These are phyloP conservation scores for Microbotryum lychnidis-dioicae DNA, from an alignment of 1,284 basidiomycete genomes.

Conservation along the genomic window DNA sequence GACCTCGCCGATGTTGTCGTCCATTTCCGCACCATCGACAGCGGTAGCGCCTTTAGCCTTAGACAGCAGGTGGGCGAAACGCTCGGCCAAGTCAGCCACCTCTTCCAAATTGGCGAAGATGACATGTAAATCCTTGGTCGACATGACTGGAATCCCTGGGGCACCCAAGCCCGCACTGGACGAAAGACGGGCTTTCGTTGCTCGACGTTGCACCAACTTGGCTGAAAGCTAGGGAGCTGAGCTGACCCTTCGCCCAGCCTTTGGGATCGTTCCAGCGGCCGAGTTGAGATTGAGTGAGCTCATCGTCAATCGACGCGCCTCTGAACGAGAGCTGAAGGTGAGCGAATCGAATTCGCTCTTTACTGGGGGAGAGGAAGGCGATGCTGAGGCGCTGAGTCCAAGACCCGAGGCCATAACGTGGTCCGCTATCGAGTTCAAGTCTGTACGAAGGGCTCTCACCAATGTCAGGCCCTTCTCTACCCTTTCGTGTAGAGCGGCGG, in stretches of 20 bases:
- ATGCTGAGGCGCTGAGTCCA: conserved; percentile 10
- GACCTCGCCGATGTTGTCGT: conserved; percentile 37
- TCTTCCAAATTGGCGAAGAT: conserved; percentile 42
- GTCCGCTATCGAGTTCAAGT: conserved; percentile 26
- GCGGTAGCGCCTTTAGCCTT: not conserved
- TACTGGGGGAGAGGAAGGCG: no score
- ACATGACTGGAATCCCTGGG: conserved; percentile 32
- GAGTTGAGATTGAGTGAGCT: no score
- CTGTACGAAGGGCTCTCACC: not conserved
- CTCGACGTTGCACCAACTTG: conserved; percentile 1
- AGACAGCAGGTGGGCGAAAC: conserved; percentile 35
- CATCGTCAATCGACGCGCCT: no score
- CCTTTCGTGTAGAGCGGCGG: no score
- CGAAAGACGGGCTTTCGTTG: not conserved
- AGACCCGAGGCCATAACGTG: conserved; percentile 29
- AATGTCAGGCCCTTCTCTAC: no score
- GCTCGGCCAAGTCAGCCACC: conserved; percentile 38
- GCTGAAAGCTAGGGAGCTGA: not conserved
- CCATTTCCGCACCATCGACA: conserved; percentile 28
- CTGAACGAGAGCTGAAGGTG: no score
- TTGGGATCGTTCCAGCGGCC: no score
- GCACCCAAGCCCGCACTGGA: no score
- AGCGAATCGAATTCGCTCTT: no score
- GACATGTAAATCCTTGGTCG: conserved; percentile 37
- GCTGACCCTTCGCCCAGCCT: no score